These are phyloP conservation scores for Verbascum thapsus DNA, from an alignment of 257 asterid species.

Conservation along the genomic window DNA sequence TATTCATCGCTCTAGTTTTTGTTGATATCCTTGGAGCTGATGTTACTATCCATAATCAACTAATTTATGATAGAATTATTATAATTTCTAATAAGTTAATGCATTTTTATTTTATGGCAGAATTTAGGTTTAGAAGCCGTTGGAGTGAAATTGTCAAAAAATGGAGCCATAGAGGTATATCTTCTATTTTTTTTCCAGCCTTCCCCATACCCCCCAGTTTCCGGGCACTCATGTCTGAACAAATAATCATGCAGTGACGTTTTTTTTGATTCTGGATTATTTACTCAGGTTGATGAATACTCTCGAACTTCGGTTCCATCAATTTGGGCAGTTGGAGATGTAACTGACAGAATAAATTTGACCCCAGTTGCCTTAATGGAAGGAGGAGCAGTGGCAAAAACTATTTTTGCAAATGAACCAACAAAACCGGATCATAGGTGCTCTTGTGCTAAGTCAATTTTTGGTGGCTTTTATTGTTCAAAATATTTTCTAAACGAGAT, in stretches of 20 bases:
- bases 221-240: slow-evolving; percentile 18
- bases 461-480: slow-evolving; percentile 18
- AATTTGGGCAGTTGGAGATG: slow-evolving; percentile 99
- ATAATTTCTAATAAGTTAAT: slow-evolving; percentile 19
- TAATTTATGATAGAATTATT: slow-evolving; percentile 18
- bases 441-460: slow-evolving; percentile 13
- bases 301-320: slow-evolving; percentile 91
- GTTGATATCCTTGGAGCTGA: slow-evolving; percentile 10
- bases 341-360: slow-evolving; percentile 91
- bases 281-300: slow-evolving; percentile 79
- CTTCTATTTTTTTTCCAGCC: slow-evolving; percentile 5
- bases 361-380: slow-evolving; percentile 99
- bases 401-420: slow-evolving; percentile 76
- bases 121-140: slow-evolving; percentile 83
- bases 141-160: slow-evolving; percentile 78
- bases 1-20: slow-evolving; percentile 9
- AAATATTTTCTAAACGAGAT: background rate
- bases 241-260: slow-evolving; percentile 13
- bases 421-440: slow-evolving; percentile 87
- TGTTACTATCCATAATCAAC: slow-evolving; percentile 13
- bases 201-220: background rate
- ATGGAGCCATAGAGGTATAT: slow-evolving; percentile 88
- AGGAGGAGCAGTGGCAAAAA: slow-evolving; percentile 96
- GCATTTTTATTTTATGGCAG: slow-evolving; percentile 46
- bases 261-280: slow-evolving; percentile 20